These are phyloP conservation scores for Quercus phellos DNA, from an alignment of 331 rosid genomes.

Conservation along the genomic window DNA sequence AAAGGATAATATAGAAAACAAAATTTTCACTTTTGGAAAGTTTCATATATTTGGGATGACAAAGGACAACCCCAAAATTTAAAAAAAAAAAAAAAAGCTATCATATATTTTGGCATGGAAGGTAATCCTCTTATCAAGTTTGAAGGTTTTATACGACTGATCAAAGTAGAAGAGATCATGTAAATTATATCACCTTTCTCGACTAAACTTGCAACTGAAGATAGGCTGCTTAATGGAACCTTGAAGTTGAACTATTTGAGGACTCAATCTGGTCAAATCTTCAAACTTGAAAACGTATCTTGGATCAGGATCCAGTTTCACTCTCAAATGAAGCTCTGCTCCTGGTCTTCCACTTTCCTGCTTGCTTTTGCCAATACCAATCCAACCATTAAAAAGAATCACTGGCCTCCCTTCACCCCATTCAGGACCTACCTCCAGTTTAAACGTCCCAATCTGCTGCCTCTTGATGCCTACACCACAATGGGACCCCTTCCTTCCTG, in stretches of 20 bases:
- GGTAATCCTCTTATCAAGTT: background rate
- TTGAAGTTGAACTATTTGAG: conserved; percentile 82
- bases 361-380: conserved; percentile 68
- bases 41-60: too few relatives aligned
- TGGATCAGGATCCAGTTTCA: conserved; percentile 87
- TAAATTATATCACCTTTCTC: conserved; percentile 67
- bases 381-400: conserved; percentile 87
- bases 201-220: conserved; percentile 84
- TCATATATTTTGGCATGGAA: too few relatives aligned
- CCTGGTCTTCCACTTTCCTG: conserved; percentile 54
- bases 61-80: too few relatives aligned
- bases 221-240: conserved; percentile 83
- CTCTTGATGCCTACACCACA: conserved; percentile 75
- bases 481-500: conserved; percentile 72
- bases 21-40: too few relatives aligned
- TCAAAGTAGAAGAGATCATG: conserved; percentile 2
- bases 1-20: too few relatives aligned
- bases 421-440: conserved; percentile 74
- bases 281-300: conserved; percentile 85
- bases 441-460: conserved; percentile 81
- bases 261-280: conserved; percentile 65
- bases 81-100: too few relatives aligned
- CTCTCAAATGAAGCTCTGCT: conserved; percentile 76
- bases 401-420: conserved; percentile 74
- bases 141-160: background rate